These are phyloP conservation scores for Calonectria hawksworthii DNA, from an alignment of 2,329 filamentous ascomycete genomes.

Conservation along the genomic window DNA sequence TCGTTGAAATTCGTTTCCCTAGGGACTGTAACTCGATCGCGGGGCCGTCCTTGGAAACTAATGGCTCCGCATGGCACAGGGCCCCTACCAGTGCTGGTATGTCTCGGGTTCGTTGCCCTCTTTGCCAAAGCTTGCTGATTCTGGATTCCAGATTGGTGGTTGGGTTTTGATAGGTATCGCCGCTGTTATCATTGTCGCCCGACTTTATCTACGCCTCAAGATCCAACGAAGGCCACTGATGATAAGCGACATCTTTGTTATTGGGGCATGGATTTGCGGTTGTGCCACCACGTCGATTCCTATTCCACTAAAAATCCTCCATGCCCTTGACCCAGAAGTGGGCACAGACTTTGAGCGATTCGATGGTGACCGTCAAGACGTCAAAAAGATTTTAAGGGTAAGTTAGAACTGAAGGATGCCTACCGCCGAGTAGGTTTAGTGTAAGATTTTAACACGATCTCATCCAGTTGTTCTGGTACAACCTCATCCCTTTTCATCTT, in stretches of 20 bases:
- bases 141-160: neutral
- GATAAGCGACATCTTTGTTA: neutral
- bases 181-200: neutral
- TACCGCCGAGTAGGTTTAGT: no score
- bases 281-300: neutral
- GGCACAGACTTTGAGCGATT: neutral
- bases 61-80: neutral
- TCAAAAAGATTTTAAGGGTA: neutral
- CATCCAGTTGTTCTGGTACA: neutral
- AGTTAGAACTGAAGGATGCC: neutral
- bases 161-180: neutral
- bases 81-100: neutral
- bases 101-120: fast-evolving
- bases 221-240: neutral
- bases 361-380: neutral
- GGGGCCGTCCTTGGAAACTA: neutral
- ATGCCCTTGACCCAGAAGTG: neutral
- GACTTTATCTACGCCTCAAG: neutral
- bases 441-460: neutral
- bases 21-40: neutral
- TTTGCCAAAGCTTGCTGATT: neutral
- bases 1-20: no score
- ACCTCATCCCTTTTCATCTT: neutral
- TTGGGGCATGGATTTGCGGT: neutral
- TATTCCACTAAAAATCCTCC: neutral